Evolutionary conservation across 1,284 basidiomycete genomes (phyloP), one percentile per base, ranked within the genome.

Genomic region (Thecaphora thlaspeos): DNA sequence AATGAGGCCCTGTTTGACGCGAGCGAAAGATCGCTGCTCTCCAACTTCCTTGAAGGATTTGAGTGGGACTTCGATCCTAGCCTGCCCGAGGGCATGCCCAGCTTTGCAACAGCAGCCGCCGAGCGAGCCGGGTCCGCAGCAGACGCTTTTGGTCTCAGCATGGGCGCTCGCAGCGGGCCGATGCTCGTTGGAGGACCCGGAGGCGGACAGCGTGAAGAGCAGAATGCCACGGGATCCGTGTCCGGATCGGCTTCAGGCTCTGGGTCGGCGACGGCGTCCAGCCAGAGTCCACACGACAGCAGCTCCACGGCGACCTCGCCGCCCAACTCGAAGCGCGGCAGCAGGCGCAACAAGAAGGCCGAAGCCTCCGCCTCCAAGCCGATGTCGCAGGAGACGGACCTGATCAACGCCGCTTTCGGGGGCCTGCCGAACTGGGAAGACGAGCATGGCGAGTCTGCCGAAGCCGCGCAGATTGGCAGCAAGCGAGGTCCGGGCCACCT

Each of bases 21-120:
- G 7, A 63, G 54, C 37, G 71, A 74, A 34, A 55, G 62, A 46
- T 57, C 52, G 18, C 51, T 74, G 21, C 46, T 74, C 5, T 55
- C 64, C 46, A 68, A 58, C 51, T 74, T 74, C 51, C 44, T 74
- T 24, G 61, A 65, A 43, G 64, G 70, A 10, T 72, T 74, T 37
- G 68, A 74, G 38, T 72, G 66, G 63, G 68, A 74, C 39, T 74
- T 74, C 51, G 68, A 74, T 37, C 71, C 71, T 1, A 55, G 52
- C 12, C 45, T 74, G 11, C 71, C 71, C 2, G 62, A 69, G 23
- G 64, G 68, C 14, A 61, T 74, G 68, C 71, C 71, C 1, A 68
- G 64, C 50, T 74, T 74, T 49, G 68, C 70, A 8, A 65, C 67
- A 2, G 70, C 68, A 14, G 57, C 61, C 15, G 65, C 65, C 21